Evolutionary conservation across 2,329 filamentous ascomycete genomes (phyloP).

Genomic region (Emmonsiellopsis sp.): DNA sequence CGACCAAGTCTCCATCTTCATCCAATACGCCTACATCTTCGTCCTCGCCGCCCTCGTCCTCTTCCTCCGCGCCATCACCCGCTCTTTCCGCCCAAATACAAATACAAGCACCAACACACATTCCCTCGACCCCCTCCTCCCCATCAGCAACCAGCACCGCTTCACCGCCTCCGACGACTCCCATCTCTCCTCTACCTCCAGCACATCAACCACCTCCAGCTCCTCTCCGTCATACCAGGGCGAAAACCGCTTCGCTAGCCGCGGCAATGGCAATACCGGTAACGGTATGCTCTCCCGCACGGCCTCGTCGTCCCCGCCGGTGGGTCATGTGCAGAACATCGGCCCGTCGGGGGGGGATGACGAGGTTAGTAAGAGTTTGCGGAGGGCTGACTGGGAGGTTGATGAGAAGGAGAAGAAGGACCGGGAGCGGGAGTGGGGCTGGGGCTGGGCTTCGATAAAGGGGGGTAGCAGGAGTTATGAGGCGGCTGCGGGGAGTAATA

Average conservation of each 20-base stretch:
- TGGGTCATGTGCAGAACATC: constrained; percentile 6
- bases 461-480: neutral
- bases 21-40: constrained; percentile 62
- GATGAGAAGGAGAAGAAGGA: constrained; percentile 25
- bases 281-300: constrained; percentile 5
- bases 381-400: constrained; percentile 14
- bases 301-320: constrained; percentile 3
- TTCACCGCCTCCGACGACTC: constrained; percentile 20
- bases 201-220: constrained; percentile 5
- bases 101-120: constrained; percentile 4
- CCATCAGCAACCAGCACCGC: constrained; percentile 18
- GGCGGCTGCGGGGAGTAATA: constrained; percentile 12
- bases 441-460: constrained; percentile 4
- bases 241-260: constrained; percentile 8
- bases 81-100: constrained; percentile 17
- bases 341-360: constrained; percentile 3
- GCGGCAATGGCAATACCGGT: constrained; percentile 1
- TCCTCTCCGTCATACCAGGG: neutral
- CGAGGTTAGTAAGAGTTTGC: constrained; percentile 28
- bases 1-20: constrained; percentile 75
- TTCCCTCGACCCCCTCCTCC: constrained; percentile 17
- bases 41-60: constrained; percentile 43
- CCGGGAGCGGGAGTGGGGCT: constrained; percentile 21
- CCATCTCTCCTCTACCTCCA: constrained; percentile 7
- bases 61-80: constrained; percentile 32